A percentile compares a stretch with the other conserved stretches of the same genome.
Conservation (phyloP, 2,329 filamentous ascomycete genomes). For the Bisporella sp. region DNA sequence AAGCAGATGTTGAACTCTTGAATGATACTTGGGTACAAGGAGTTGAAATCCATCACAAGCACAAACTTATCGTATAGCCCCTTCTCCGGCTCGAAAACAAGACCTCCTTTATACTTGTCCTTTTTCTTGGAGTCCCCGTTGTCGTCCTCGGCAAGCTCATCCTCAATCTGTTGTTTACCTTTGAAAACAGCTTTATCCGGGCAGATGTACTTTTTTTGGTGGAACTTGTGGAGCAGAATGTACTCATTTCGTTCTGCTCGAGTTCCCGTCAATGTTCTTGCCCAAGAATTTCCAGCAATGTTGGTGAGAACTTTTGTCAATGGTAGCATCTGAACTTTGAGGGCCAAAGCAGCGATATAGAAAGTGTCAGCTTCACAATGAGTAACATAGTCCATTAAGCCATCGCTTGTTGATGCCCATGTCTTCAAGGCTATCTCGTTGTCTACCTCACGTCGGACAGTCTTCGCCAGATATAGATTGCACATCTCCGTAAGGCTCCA, state of each 20-base stretch:
- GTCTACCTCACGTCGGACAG: slow-evolving; percentile 70
- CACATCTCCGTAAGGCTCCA: slow-evolving; percentile 99
- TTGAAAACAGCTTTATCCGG: slow-evolving; percentile 88
- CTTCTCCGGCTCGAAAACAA: slow-evolving; percentile 96
- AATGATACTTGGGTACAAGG: slow-evolving; percentile 98
- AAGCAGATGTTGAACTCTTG: slow-evolving; percentile 99
- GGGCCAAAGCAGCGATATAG: slow-evolving; percentile 84
- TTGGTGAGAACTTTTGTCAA: slow-evolving; percentile 95
- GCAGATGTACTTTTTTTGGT: slow-evolving; percentile 95
- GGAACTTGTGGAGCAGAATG: slow-evolving; percentile 95
- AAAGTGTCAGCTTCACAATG: slow-evolving; percentile 95
- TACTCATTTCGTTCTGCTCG: slow-evolving; percentile 97
- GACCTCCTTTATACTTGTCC: slow-evolving; percentile 97
- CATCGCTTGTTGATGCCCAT: slow-evolving; percentile 77
- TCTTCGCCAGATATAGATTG: slow-evolving; percentile 70
- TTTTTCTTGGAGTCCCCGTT: slow-evolving; percentile 84
- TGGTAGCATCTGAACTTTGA: slow-evolving; percentile 86
- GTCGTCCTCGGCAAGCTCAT: slow-evolving; percentile 64
- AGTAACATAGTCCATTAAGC: slow-evolving; percentile 85
- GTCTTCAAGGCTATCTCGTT: slow-evolving; percentile 80
- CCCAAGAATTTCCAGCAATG: slow-evolving; percentile 96
- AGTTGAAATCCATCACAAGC: slow-evolving; percentile 99
- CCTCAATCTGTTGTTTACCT: slow-evolving; percentile 64
- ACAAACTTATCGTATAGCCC: slow-evolving; percentile 98
- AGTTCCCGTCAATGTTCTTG: slow-evolving; percentile 88